Evolutionary conservation across 2,329 filamentous ascomycete genomes (phyloP).

Genomic region (Epichloe gansuensis): DNA sequence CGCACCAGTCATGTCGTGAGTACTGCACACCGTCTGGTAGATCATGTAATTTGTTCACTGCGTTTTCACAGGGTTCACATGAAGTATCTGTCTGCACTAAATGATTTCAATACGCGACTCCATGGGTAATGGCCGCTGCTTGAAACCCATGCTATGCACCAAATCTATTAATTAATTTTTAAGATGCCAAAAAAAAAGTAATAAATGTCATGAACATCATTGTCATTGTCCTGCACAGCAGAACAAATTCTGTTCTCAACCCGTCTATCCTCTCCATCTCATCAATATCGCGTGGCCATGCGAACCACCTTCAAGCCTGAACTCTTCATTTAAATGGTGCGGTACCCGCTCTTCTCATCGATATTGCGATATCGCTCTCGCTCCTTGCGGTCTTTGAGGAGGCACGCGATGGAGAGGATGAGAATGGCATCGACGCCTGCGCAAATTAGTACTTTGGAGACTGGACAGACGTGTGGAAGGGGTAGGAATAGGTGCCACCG

Average conservation of each 20-base stretch:
- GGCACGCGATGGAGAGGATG: conserved; percentile 58
- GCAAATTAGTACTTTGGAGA: conserved; percentile 12
- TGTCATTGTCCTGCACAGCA: background rate
- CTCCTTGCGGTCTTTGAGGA: conserved; percentile 73
- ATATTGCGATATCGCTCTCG: conserved; percentile 67
- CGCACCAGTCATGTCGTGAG: too few species aligned
- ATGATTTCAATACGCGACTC: background rate
- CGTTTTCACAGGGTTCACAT: background rate
- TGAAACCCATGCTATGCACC: background rate
- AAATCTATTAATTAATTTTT: background rate
- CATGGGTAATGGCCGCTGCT: background rate
- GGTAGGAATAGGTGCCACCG: too few species aligned
- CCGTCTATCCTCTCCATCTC: background rate
- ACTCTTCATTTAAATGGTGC: conserved; percentile 27
- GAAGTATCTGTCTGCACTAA: background rate
- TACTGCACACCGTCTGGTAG: too few species aligned
- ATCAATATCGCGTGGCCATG: background rate
- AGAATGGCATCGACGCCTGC: conserved; percentile 50
- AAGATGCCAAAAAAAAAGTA: background rate
- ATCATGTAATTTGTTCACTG: too few species aligned
- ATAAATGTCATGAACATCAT: background rate
- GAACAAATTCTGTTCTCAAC: background rate
- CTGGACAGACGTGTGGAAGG: conserved; percentile 1
- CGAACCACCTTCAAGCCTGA: background rate
- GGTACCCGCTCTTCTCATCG: conserved; percentile 60